These are phyloP conservation scores for Exserohilum turcica DNA, from an alignment of 2,329 filamentous ascomycete species.

Conservation along the genomic window DNA sequence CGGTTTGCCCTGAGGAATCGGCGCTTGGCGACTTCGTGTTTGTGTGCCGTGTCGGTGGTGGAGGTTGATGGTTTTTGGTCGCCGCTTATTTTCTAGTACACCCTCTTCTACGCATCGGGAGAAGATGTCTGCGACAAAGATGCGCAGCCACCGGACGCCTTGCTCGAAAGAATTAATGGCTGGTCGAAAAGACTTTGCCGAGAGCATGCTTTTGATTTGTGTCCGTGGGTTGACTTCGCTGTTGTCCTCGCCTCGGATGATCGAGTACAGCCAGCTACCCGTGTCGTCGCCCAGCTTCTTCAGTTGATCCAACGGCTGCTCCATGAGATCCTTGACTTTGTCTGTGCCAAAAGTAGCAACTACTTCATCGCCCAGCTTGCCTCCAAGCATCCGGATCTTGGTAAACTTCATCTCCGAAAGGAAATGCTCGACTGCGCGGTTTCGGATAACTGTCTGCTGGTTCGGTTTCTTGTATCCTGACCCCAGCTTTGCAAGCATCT, in stretches of 20 bases:
- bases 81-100: slow-evolving; percentile 81
- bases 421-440: slow-evolving; percentile 79
- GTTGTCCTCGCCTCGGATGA: slow-evolving; percentile 81
- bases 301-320: slow-evolving; percentile 75
- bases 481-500: slow-evolving; percentile 93
- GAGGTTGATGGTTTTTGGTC: slow-evolving; percentile 83
- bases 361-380: slow-evolving; percentile 89
- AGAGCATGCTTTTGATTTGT: slow-evolving; percentile 96
- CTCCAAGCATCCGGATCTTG: slow-evolving; percentile 92
- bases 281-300: slow-evolving; percentile 81
- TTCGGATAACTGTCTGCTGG: slow-evolving; percentile 89
- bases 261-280: slow-evolving; percentile 82
- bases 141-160: slow-evolving; percentile 81
- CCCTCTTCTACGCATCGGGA: slow-evolving; percentile 89
- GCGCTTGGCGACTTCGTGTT: slow-evolving; percentile 73
- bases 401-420: slow-evolving; percentile 87
- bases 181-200: slow-evolving; percentile 91
- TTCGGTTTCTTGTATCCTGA: slow-evolving; percentile 93
- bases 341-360: slow-evolving; percentile 82
- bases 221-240: slow-evolving; percentile 90
- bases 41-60: slow-evolving; percentile 78
- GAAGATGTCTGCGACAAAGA: slow-evolving; percentile 91
- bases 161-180: slow-evolving; percentile 79
- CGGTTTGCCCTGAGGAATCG: slow-evolving; percentile 75
- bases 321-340: slow-evolving; percentile 73